phyloP scores from a whole-genome alignment of 2,329 filamentous ascomycete genomes.

The Bipolaris cookei region DNA sequence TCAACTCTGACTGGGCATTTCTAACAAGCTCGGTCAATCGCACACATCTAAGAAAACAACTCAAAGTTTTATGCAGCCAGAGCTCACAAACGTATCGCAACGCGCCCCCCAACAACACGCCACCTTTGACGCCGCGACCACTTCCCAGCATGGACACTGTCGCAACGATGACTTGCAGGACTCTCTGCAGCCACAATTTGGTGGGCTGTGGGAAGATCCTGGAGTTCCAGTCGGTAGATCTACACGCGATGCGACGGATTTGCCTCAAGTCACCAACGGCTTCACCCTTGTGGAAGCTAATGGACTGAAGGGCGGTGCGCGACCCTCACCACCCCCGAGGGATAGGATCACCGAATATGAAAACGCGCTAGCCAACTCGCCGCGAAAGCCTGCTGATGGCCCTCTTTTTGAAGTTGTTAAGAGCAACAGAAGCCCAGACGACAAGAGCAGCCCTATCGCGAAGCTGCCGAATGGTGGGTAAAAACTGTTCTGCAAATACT shows the following conservation, averaged over 20 bases:
- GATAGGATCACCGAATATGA: constrained; percentile 64
- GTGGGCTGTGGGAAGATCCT: constrained; percentile 43
- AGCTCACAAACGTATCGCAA: constrained; percentile 59
- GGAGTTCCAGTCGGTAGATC: constrained; percentile 24
- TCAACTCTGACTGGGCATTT: constrained; percentile 46
- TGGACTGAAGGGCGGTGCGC: constrained; percentile 36
- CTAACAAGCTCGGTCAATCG: constrained; percentile 62
- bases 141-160: constrained; percentile 66
- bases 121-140: constrained; percentile 44
- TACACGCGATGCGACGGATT: constrained; percentile 32
- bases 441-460: constrained; percentile 58
- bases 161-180: constrained; percentile 54
- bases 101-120: constrained; percentile 51
- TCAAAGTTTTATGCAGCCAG: constrained; percentile 70
- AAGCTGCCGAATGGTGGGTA: constrained; percentile 80
- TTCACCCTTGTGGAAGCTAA: constrained; percentile 24
- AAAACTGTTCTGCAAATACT: not conserved
- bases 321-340: constrained; percentile 44
- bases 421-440: constrained; percentile 52
- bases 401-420: constrained; percentile 61
- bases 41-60: constrained; percentile 37
- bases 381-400: constrained; percentile 50
- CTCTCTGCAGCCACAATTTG: constrained; percentile 49
- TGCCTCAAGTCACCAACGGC: constrained; percentile 17
- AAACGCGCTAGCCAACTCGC: constrained; percentile 51